A percentile compares a stretch with the other conserved stretches of the same genome.
phyloP scores from a whole-genome alignment of 1,284 basidiomycete species.

The Cerrena zonata region DNA sequence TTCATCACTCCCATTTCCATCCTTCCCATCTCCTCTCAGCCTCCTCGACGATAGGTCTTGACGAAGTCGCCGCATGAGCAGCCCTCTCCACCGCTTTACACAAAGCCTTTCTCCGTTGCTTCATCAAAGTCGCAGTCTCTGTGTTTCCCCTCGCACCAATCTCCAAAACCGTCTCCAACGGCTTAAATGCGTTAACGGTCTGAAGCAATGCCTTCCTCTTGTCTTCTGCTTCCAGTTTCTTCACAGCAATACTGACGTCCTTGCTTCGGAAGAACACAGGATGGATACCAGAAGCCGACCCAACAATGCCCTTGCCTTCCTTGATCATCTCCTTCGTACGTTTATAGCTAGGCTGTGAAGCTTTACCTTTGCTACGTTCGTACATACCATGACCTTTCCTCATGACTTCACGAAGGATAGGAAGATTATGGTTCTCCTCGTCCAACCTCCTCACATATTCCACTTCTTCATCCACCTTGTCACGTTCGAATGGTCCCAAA shows the following conservation, averaged over 20 bases:
- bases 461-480: slow-evolving; percentile 74
- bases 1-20: slow-evolving; percentile 27
- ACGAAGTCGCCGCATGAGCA: slow-evolving; percentile 30
- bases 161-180: slow-evolving; percentile 90
- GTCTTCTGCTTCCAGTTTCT: slow-evolving; percentile 36
- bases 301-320: slow-evolving; percentile 54
- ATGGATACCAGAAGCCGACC: slow-evolving; percentile 65
- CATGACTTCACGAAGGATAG: slow-evolving; percentile 81
- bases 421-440: slow-evolving; percentile 62
- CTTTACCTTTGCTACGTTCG: slow-evolving; percentile 88
- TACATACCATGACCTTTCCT: slow-evolving; percentile 89
- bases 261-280: slow-evolving; percentile 50
- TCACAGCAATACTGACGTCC: slow-evolving; percentile 12
- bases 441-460: slow-evolving; percentile 76
- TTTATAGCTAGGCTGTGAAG: slow-evolving; percentile 79
- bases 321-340: slow-evolving; percentile 86
- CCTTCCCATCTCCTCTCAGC: slow-evolving; percentile 33
- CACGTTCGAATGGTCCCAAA: slow-evolving; percentile 82
- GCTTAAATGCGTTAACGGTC: slow-evolving; percentile 77
- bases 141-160: slow-evolving; percentile 68
- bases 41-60: slow-evolving; percentile 30
- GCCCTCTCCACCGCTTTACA: slow-evolving; percentile 54
- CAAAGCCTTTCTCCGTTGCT: slow-evolving; percentile 77
- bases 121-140: slow-evolving; percentile 76
- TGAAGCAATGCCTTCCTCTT: slow-evolving; percentile 68